These are phyloP conservation scores for Poronia punctata DNA, from an alignment of 495 filamentous ascomycete genomes.

Conservation along the genomic window DNA sequence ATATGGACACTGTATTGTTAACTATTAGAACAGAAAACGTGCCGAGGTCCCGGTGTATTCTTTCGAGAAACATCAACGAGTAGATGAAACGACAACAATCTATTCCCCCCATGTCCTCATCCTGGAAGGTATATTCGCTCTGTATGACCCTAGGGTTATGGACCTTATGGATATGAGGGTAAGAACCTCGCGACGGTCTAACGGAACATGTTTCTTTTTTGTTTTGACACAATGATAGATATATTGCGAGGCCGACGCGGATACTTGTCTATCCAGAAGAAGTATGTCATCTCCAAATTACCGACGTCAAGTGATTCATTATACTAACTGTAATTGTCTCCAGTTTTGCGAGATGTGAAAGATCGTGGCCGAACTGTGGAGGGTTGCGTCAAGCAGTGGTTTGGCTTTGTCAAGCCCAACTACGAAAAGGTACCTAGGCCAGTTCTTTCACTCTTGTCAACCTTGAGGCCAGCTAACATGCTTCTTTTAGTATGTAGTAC, in stretches of 20 bases:
- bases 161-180: constrained; percentile 90
- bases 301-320: background rate
- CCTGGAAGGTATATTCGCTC: constrained; percentile 89
- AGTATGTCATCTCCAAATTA: constrained; percentile 46
- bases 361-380: constrained; percentile 83
- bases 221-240: constrained; percentile 46
- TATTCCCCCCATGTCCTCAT: constrained; percentile 96
- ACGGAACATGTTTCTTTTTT: background rate
- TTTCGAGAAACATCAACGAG: constrained; percentile 82
- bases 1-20: too few species aligned
- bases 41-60: constrained; percentile 93
- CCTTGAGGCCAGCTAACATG: background rate
- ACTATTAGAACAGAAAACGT: constrained; percentile 61
- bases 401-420: constrained; percentile 89
- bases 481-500: constrained; percentile 65
- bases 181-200: too few species aligned
- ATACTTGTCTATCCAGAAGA: constrained; percentile 87
- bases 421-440: constrained; percentile 58
- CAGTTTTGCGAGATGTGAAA: constrained; percentile 79
- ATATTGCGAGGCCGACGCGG: constrained; percentile 92
- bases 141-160: constrained; percentile 80
- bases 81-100: constrained; percentile 71
- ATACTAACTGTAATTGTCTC: background rate
- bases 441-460: background rate
- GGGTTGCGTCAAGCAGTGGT: constrained; percentile 98